These are phyloP conservation scores for Skeletonema grethae DNA, from an alignment of 108 stramenopile genomes.

Conservation along the genomic window DNA sequence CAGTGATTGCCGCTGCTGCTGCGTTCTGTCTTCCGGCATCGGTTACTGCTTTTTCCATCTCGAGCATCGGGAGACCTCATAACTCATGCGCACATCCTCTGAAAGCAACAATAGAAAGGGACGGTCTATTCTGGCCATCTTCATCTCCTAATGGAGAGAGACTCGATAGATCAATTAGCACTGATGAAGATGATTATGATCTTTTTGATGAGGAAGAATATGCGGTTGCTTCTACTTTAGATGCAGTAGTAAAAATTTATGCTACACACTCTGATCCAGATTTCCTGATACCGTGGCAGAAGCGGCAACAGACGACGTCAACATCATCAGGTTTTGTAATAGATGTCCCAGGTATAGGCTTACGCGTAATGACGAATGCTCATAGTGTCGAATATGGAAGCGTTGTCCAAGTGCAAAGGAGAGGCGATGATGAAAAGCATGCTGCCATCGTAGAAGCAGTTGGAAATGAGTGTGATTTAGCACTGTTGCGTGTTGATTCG, in stretches of 20 bases:
- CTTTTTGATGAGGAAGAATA: constrained; percentile 46
- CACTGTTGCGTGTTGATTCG: constrained; percentile 57
- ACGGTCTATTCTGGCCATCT: constrained; percentile 45
- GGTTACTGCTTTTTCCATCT: neutral
- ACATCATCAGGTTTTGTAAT: constrained; percentile 60
- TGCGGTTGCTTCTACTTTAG: constrained; percentile 34
- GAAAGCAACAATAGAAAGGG: constrained; percentile 17
- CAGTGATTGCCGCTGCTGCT: neutral
- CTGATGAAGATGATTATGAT: constrained; percentile 22
- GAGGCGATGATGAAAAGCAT: constrained; percentile 56
- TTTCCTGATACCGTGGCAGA: constrained; percentile 63
- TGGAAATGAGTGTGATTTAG: constrained; percentile 70
- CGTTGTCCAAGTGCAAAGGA: constrained; percentile 54
- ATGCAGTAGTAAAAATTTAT: constrained; percentile 61
- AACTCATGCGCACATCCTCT: neutral
- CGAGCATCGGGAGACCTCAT: neutral
- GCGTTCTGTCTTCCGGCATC: neutral
- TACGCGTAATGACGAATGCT: constrained; percentile 66
- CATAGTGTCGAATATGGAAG: constrained; percentile 64
- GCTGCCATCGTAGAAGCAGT: constrained; percentile 45
- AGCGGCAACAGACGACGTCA: constrained; percentile 45
- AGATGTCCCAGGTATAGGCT: constrained; percentile 30
- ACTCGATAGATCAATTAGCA: neutral
- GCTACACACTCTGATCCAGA: constrained; percentile 62
- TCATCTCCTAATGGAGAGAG: constrained; percentile 4